Base-by-base conservation (phyloP, 495 filamentous ascomycete species). In the Podospora didyma region DNA sequence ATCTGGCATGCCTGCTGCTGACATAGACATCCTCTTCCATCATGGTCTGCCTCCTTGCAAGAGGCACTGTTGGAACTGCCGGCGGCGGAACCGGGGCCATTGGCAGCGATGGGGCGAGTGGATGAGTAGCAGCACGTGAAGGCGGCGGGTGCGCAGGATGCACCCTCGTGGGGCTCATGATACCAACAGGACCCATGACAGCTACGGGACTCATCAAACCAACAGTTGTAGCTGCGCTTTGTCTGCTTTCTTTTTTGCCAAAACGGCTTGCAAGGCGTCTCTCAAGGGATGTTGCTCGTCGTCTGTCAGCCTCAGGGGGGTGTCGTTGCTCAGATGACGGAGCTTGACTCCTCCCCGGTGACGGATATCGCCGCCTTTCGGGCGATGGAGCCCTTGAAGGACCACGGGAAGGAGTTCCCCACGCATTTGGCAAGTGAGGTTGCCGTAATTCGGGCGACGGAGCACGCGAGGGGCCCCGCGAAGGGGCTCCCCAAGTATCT, bases 261-360 rank as follows among this genome's bases (percentile, higher is more conserved):
- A 79, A 74, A 44, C 77, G 67, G 52, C 70, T 72, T 16, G 73
- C 75, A 17, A 79, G 69, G 20, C 73, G 71, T 44, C 73, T 66
- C 49, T 79, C 75, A 53, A 76, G 63, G 23, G 74, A 75, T 7
- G 61, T 65, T n/a, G 62, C 62, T 31, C 62, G 64, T 14, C 62
- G 57, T 52, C 56, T 60, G 14, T 67, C 62, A 16, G 62, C 46
- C 3, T 63, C 50, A 20, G 53, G 66, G 1, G 67, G 45, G 2
- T 61, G 57, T 7, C 58, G 60, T 35, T 61, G 58, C 17, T 66
- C 65, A 7, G 49, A 26, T 11, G 57, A 53, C 21, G 51, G 35
- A 19, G 26, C 55, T n/a, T 49, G 44, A 9, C 56, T 28, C 46
- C 58, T 46, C 34, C 60, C 61, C 6, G 59, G 58, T 11, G 61